Evolutionary conservation across 1,284 basidiomycete genomes (phyloP).

Genomic region (Hymenochaete sp.): DNA sequence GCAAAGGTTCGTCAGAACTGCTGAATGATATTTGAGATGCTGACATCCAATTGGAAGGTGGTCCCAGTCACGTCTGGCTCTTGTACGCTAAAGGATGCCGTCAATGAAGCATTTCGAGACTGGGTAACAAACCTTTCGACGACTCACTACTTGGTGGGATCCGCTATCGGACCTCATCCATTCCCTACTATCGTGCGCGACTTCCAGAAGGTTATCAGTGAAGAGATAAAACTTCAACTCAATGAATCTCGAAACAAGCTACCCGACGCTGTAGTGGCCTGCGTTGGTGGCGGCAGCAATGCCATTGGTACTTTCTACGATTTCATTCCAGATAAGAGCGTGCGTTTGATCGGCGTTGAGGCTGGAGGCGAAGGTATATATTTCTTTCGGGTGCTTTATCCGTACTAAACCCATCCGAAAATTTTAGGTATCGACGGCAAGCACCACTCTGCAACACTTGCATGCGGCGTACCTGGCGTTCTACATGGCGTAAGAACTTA

Average conservation of each 20-base stretch:
- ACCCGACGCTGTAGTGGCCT: constrained; percentile 92
- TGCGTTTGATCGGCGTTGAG: constrained; percentile 87
- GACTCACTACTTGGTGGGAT: constrained; percentile 97
- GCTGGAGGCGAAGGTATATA: constrained; percentile 84
- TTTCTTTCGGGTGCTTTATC: not conserved
- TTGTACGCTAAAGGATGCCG: constrained; percentile 94
- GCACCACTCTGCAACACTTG: constrained; percentile 86
- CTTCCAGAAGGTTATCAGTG: constrained; percentile 93
- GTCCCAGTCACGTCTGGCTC: constrained; percentile 92
- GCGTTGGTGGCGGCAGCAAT: constrained; percentile 96
- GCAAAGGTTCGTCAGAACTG: constrained; percentile 52
- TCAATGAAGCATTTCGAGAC: constrained; percentile 94
- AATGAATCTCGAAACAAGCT: constrained; percentile 70
- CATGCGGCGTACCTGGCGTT: constrained; percentile 87
- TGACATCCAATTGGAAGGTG: constrained; percentile 43
- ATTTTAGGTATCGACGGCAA: constrained; percentile 66
- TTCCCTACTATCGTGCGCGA: constrained; percentile 99
- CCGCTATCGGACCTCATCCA: constrained; percentile 95
- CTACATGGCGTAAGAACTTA: constrained; percentile 96
- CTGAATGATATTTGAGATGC: not conserved
- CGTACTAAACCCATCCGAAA: too few relatives aligned
- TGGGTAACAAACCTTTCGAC: constrained; percentile 95
- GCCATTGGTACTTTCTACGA: constrained; percentile 97
- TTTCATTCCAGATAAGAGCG: constrained; percentile 80
- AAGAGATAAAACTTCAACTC: constrained; percentile 91